phyloP scores from a whole-genome alignment of 495 filamentous ascomycete species.

The Xylaria venustula region DNA sequence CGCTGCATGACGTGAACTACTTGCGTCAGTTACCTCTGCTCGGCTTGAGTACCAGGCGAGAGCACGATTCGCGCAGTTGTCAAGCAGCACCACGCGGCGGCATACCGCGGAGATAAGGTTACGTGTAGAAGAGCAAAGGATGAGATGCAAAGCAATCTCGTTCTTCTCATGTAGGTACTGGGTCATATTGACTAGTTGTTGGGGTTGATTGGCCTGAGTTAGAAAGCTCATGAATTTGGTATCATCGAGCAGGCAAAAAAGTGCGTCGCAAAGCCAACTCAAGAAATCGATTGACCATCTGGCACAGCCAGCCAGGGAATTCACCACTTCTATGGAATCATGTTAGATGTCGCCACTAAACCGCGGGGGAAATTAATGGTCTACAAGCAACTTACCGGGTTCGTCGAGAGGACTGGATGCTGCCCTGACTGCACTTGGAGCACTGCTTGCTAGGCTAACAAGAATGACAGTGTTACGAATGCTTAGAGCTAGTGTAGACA shows the following conservation, averaged over 20 bases:
- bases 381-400: conserved; percentile 46
- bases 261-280: conserved; percentile 64
- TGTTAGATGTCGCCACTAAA: conserved; percentile 1
- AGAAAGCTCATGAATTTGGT: conserved; percentile 46
- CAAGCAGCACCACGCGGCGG: conserved; percentile 56
- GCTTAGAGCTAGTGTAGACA: conserved; percentile 73
- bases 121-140: conserved; percentile 72
- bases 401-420: conserved; percentile 60
- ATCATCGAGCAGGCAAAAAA: conserved; percentile 61
- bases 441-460: conserved; percentile 59
- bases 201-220: conserved; percentile 19
- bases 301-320: conserved; percentile 53
- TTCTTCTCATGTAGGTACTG: conserved; percentile 42
- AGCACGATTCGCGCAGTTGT: conserved; percentile 36
- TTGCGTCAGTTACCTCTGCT: conserved; percentile 23
- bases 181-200: conserved; percentile 48
- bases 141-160: conserved; percentile 61
- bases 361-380: neutral
- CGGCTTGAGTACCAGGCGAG: conserved; percentile 38
- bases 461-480: conserved; percentile 67
- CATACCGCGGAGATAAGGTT: conserved; percentile 67
- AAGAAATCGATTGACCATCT: conserved; percentile 70
- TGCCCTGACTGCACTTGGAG: conserved; percentile 33
- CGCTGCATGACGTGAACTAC: conserved; percentile 24
- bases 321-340: conserved; percentile 45